Conservation (phyloP, 305 asterid species). For the Fraxinus greggii region DNA sequence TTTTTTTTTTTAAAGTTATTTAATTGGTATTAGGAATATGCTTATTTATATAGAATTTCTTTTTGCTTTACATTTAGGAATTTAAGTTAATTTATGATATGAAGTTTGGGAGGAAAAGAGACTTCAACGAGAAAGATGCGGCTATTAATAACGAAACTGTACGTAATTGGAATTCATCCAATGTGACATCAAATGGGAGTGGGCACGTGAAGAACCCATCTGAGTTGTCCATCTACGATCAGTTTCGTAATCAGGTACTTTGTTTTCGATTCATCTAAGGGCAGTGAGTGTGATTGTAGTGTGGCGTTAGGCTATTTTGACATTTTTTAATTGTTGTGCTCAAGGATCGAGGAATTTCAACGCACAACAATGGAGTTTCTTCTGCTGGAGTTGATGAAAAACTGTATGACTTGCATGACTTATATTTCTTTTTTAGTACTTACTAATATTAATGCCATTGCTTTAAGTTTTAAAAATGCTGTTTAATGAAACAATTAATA, state of each 20-base stretch:
- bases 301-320: constrained; percentile 23
- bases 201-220: constrained; percentile 45
- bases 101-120: constrained; percentile 90
- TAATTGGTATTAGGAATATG: constrained; percentile 22
- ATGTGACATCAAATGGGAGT: constrained; percentile 40
- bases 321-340: constrained; percentile 23
- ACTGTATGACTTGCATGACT: constrained; percentile 46
- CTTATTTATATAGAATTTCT: constrained; percentile 35
- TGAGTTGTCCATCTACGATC: constrained; percentile 80
- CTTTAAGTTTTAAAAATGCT: not conserved
- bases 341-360: constrained; percentile 47
- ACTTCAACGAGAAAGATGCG: constrained; percentile 34
- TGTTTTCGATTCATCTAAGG: constrained; percentile 17
- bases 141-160: constrained; percentile 37
- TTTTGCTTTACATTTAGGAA: constrained; percentile 58
- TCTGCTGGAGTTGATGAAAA: constrained; percentile 44
- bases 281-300: constrained; percentile 1
- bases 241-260: constrained; percentile 58
- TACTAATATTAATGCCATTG: not conserved
- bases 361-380: constrained; percentile 51
- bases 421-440: not conserved
- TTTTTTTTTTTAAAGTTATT: constrained; percentile 5
- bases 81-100: constrained; percentile 81
- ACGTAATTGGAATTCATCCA: constrained; percentile 30
- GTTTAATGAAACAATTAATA: not conserved